Conservation (phyloP, 2,329 filamentous ascomycete genomes). For the Cryphonectria nitschkei region DNA sequence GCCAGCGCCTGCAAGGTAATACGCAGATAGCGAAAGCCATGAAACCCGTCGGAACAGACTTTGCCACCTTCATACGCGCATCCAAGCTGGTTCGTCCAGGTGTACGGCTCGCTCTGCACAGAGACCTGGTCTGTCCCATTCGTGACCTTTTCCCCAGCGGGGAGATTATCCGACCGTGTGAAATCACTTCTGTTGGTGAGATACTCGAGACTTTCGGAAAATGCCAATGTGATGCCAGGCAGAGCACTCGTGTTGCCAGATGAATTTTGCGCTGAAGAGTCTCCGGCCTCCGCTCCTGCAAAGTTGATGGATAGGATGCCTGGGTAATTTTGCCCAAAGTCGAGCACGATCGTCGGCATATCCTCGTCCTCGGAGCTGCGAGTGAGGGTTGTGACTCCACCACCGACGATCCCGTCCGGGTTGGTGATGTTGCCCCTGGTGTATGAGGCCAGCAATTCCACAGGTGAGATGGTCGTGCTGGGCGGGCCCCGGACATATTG, state of each 20-base stretch:
- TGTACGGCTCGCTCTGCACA: slow-evolving; percentile 45
- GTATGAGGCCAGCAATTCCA: slow-evolving; percentile 29
- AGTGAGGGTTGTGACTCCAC: slow-evolving; percentile 39
- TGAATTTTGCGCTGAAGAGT: slow-evolving; percentile 10
- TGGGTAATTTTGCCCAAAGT: slow-evolving; percentile 53
- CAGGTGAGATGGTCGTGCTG: slow-evolving; percentile 21
- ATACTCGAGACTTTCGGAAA: slow-evolving; percentile 53
- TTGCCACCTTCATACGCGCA: slow-evolving; percentile 44
- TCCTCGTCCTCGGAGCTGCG: slow-evolving; percentile 31
- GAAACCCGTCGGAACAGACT: slow-evolving; percentile 56
- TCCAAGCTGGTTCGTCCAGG: slow-evolving; percentile 50
- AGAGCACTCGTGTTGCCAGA: slow-evolving; percentile 31
- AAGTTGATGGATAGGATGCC: slow-evolving; percentile 50
- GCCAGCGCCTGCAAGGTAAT: slow-evolving; percentile 50
- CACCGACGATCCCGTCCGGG: slow-evolving; percentile 39
- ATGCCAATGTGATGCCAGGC: slow-evolving; percentile 50
- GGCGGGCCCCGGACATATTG: slow-evolving; percentile 28
- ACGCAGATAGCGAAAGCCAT: slow-evolving; percentile 57
- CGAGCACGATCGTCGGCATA: slow-evolving; percentile 48
- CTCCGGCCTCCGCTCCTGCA: slow-evolving; percentile 37
- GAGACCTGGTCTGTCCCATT: slow-evolving; percentile 55
- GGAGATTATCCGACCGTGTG: slow-evolving; percentile 50
- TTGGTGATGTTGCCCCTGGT: slow-evolving; percentile 45
- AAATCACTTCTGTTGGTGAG: slow-evolving; percentile 51
- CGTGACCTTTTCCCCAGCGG: slow-evolving; percentile 40